Evolutionary conservation across 2,329 filamentous ascomycete species (phyloP).

Genomic region (Ambrosiella xylebori): DNA sequence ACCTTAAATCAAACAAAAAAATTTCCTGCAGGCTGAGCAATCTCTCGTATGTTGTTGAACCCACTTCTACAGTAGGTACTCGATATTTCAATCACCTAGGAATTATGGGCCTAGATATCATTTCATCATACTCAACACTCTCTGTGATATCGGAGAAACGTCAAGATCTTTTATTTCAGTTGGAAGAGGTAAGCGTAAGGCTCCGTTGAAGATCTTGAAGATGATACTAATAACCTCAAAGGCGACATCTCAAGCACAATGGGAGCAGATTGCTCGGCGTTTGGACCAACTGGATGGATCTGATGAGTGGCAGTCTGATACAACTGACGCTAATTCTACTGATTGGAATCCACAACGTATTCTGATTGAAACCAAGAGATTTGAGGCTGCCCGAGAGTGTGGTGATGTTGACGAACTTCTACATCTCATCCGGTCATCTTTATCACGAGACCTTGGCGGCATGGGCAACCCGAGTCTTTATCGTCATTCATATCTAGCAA

Average conservation of each 20-base stretch:
- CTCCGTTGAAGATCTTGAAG: not conserved
- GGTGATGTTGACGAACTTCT: conserved; percentile 64
- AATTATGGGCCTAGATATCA: too few relatives aligned
- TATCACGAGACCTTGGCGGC: conserved; percentile 66
- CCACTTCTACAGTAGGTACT: too few relatives aligned
- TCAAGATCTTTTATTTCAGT: not conserved
- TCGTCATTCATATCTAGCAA: conserved; percentile 68
- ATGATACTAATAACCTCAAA: conserved; percentile 19
- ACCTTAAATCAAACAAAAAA: too few relatives aligned
- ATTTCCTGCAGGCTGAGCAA: too few relatives aligned
- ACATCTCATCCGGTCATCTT: conserved; percentile 59
- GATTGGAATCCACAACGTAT: conserved; percentile 60
- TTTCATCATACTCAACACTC: too few relatives aligned
- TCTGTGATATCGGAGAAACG: not conserved
- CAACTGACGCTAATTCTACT: conserved; percentile 20
- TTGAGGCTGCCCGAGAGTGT: conserved; percentile 56
- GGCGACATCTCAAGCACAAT: conserved; percentile 54
- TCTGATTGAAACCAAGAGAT: conserved; percentile 47
- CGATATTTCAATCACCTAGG: too few relatives aligned
- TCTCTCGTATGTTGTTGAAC: too few relatives aligned
- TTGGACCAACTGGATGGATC: conserved; percentile 68
- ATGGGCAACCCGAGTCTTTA: conserved; percentile 77
- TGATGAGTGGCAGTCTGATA: conserved; percentile 55
- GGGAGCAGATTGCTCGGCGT: conserved; percentile 57
- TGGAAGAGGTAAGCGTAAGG: conserved; percentile 5